These are phyloP conservation scores for Neobulgaria alba DNA, from an alignment of 2,329 filamentous ascomycete species.

Conservation along the genomic window DNA sequence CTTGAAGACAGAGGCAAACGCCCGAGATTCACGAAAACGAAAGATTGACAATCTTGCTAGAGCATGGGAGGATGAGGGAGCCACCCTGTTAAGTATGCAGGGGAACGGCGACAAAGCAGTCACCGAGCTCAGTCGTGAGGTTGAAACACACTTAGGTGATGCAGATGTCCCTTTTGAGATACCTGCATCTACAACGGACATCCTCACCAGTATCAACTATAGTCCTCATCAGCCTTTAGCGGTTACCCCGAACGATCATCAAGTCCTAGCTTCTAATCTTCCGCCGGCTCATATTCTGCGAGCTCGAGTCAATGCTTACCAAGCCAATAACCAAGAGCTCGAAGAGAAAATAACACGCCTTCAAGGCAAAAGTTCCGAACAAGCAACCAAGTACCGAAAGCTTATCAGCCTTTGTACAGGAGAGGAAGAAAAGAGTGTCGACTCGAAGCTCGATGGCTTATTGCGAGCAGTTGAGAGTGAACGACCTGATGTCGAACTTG, in stretches of 20 bases:
- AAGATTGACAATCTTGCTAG: slow-evolving; percentile 71
- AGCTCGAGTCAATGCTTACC: slow-evolving; percentile 62
- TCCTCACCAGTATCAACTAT: slow-evolving; percentile 22
- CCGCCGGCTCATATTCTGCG: slow-evolving; percentile 54
- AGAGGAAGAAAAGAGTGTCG: slow-evolving; percentile 66
- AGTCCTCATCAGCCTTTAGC: slow-evolving; percentile 33
- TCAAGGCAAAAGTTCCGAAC: slow-evolving; percentile 69
- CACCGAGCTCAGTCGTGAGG: slow-evolving; percentile 37
- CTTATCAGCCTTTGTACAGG: slow-evolving; percentile 83
- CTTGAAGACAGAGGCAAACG: slow-evolving; percentile 55
- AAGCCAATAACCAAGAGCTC: slow-evolving; percentile 58
- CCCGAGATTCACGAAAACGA: slow-evolving; percentile 54
- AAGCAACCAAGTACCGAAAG: slow-evolving; percentile 80
- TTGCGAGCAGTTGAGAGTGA: slow-evolving; percentile 88
- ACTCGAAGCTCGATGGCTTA: slow-evolving; percentile 69
- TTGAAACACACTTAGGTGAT: slow-evolving; percentile 37
- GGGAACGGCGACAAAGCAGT: slow-evolving; percentile 35
- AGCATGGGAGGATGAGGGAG: slow-evolving; percentile 62
- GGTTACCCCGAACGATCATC: slow-evolving; percentile 31
- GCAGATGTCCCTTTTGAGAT: slow-evolving; percentile 26
- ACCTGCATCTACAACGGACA: slow-evolving; percentile 18
- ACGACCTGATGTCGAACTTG: slow-evolving; percentile 64
- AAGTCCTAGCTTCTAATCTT: slow-evolving; percentile 34
- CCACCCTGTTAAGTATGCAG: slow-evolving; percentile 40
- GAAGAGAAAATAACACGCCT: slow-evolving; percentile 60